Conservation (phyloP, 768 basidiomycete genomes). For the Podaxis sp. region DNA sequence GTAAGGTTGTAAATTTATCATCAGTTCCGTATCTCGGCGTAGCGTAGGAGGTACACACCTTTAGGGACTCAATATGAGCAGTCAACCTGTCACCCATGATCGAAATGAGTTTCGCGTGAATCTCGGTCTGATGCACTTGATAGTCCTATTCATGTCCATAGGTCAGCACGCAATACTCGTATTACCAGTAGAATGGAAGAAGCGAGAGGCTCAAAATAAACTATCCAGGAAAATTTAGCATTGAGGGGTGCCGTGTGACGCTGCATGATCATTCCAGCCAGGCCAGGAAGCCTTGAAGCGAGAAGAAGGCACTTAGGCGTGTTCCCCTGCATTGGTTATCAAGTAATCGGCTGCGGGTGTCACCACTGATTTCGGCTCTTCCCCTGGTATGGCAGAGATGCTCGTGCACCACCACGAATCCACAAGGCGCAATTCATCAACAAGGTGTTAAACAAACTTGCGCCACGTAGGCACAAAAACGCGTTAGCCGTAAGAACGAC, state of each 20-base stretch:
- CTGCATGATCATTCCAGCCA: neutral
- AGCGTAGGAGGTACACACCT: slow-evolving; percentile 39
- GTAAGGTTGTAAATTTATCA: slow-evolving; percentile 1
- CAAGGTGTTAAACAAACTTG: neutral
- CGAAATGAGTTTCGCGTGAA: slow-evolving; percentile 93
- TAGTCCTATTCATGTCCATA: slow-evolving; percentile 62
- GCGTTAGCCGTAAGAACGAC: neutral
- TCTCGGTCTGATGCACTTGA: slow-evolving; percentile 99
- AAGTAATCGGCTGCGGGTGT: neutral
- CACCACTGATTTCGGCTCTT: neutral
- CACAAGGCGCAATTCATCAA: neutral
- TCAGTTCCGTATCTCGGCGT: slow-evolving; percentile 6
- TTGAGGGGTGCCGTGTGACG: neutral
- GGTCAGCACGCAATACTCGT: neutral
- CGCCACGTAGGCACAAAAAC: neutral
- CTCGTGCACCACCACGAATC: neutral
- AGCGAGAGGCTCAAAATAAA: neutral
- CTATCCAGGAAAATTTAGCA: neutral
- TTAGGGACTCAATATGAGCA: slow-evolving; percentile 81
- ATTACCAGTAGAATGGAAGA: neutral
- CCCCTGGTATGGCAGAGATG: neutral
- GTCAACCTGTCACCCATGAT: slow-evolving; percentile 96
- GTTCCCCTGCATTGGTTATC: neutral
- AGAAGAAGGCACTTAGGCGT: neutral
- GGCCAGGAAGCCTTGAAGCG: neutral